These are phyloP conservation scores for Epichloe bromicola DNA, from an alignment of 2,329 filamentous ascomycete genomes.

Conservation along the genomic window DNA sequence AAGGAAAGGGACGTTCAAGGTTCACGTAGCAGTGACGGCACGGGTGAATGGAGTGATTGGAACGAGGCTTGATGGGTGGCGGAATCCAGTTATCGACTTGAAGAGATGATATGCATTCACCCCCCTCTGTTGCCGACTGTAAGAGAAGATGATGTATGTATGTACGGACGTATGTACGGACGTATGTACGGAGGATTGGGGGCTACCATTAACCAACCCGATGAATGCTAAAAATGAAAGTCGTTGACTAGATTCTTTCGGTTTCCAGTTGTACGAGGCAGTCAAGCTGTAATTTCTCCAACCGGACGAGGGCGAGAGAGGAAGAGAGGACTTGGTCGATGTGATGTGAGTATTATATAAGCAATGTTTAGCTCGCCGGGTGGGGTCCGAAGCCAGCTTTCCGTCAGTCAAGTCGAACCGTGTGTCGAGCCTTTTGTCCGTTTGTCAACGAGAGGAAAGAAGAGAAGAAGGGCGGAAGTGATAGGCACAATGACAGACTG, in stretches of 20 bases:
- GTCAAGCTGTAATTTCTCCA: background rate
- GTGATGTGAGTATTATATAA: conserved; percentile 2
- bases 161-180: no score
- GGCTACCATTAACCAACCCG: no score
- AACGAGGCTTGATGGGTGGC: background rate
- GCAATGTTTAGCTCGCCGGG: background rate
- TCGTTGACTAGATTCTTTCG: no score
- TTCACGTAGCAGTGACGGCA: background rate
- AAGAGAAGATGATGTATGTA: background rate
- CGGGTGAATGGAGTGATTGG: background rate
- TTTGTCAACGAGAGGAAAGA: no score
- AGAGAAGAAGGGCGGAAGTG: no score
- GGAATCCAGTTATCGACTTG: background rate
- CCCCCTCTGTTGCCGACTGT: background rate
- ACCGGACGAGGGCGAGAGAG: background rate
- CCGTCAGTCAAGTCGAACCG: no score
- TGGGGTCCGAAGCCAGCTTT: no score
- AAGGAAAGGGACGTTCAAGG: background rate
- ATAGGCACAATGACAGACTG: no score
- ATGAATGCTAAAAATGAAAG: no score
- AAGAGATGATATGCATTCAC: background rate
- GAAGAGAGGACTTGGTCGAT: background rate
- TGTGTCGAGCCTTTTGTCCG: no score
- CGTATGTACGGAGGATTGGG: no score
- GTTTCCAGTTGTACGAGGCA: background rate